phyloP scores from a whole-genome alignment of 495 filamentous ascomycete species.

The Podospora anserina region DNA sequence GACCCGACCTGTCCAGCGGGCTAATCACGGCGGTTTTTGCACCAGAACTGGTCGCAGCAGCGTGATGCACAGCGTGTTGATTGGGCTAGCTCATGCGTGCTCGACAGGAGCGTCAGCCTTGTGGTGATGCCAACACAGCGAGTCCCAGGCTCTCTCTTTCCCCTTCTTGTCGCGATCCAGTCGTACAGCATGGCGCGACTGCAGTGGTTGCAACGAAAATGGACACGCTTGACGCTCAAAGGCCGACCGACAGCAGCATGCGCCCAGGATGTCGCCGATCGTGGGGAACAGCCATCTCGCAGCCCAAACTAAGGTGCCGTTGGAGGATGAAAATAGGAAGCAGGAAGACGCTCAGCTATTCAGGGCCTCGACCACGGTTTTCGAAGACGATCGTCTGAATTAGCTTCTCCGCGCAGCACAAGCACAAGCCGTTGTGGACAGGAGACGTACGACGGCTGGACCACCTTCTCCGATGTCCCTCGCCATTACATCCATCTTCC shows the following conservation, averaged over 20 bases:
- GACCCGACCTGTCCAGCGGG: constrained; percentile 7
- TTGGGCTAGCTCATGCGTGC: not conserved
- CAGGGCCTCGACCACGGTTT: not conserved
- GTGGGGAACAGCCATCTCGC: constrained; percentile 7
- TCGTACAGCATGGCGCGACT: constrained; percentile 1
- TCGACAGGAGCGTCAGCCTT: constrained; percentile 2
- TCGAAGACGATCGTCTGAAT: constrained; percentile 22
- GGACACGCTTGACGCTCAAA: not conserved
- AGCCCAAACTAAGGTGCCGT: not conserved
- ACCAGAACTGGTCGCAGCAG: constrained; percentile 1
- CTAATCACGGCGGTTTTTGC: not conserved
- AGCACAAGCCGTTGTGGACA: constrained; percentile 19
- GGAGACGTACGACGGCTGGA: constrained; percentile 3
- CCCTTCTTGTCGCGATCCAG: not conserved
- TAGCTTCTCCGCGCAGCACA: constrained; percentile 27
- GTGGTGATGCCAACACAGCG: not conserved
- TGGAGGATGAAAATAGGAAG: not conserved
- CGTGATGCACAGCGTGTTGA: not conserved
- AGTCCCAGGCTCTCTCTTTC: not conserved
- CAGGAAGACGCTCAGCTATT: not conserved
- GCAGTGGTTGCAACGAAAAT: not conserved
- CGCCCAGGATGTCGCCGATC: not conserved
- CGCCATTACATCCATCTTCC: constrained; percentile 9
- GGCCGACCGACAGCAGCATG: constrained; percentile 11
- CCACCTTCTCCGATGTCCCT: constrained; percentile 17